phyloP scores from a whole-genome alignment of 1,284 basidiomycete species.

The Xerocomus cyaneibrunnescens region DNA sequence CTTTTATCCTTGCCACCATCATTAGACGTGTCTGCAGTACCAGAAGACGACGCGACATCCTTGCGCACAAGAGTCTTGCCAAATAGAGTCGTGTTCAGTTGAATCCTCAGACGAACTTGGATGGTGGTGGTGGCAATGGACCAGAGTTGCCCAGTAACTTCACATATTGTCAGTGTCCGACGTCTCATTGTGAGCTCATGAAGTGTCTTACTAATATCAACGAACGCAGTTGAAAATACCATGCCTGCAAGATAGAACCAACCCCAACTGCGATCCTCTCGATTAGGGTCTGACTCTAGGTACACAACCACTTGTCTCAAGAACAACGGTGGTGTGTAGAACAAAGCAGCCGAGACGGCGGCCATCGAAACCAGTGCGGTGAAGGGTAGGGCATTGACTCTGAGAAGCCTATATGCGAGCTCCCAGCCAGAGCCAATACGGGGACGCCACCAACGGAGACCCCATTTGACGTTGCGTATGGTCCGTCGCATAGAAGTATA shows the following conservation, averaged over 20 bases:
- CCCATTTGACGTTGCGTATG: constrained; percentile 40
- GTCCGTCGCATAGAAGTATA: constrained; percentile 39
- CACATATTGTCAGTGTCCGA: constrained; percentile 7
- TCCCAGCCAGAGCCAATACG: constrained; percentile 58
- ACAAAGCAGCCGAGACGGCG: constrained; percentile 60
- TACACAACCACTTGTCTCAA: constrained; percentile 70
- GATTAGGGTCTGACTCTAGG: constrained; percentile 60
- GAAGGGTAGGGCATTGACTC: constrained; percentile 50
- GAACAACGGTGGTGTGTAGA: constrained; percentile 80
- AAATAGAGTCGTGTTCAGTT: constrained; percentile 86
- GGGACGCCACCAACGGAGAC: constrained; percentile 39
- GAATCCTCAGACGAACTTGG: constrained; percentile 72
- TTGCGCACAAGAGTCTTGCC: constrained; percentile 89
- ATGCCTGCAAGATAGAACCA: constrained; percentile 73
- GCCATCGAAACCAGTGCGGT: constrained; percentile 55
- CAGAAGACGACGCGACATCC: constrained; percentile 70
- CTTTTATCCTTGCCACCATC: constrained; percentile 30
- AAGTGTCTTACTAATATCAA: constrained; percentile 53
- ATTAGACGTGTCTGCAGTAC: constrained; percentile 26
- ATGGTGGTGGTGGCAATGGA: constrained; percentile 70
- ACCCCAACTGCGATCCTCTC: constrained; percentile 63
- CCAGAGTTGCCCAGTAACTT: constrained; percentile 59
- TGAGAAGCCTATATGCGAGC: constrained; percentile 57
- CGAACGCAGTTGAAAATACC: constrained; percentile 61
- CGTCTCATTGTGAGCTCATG: background rate